Evolutionary conservation across 129 eudicot genomes (phyloP), one percentile per base, ranked within the genome.

Genomic region (Flaveria robusta): DNA sequence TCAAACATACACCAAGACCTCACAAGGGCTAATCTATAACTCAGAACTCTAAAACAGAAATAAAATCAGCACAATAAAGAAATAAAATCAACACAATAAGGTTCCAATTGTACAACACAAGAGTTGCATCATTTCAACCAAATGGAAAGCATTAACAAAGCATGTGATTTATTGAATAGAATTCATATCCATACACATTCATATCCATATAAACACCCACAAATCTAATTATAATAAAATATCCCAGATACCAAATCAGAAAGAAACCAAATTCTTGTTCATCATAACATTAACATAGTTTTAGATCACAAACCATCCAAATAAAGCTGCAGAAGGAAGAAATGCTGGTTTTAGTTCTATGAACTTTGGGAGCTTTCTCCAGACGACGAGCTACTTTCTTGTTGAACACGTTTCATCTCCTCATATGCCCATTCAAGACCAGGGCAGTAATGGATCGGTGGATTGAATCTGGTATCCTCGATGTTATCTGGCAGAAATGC

Each of bases 391-490:
- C 83, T 66, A 59, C 37, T 85, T 66, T 89, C 96, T 39, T 58
- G 83, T 64, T 87, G 93, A 13, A 89, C 70, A 41, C 97, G 97
- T 67, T 83, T 87, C 89, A 89, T 78, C 82, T 95, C 97, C 42
- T 95, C 97, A 37, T 95, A 91, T 49, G 97, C 99, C 93, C 92
- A 91, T 68, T 95, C 99, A 69, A 95, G 99, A 68, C 97, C 98
- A 67, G 91, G 88, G 72, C 97, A 91, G 70, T 95, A 95, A 70
- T 95, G 99, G 31, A 89, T 80, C 0, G 99, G 97, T 9, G 97
- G 99, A 79, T 95, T 95, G 81, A 95, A 95, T 85, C 99, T 81
- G 20, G 88, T 83, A 75, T 95, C 99, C 39, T 89, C 81, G 5
- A 95, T 89, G 77, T 95, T 86, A 79, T 88, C 92, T 0, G 97